Evolutionary conservation across 2,329 filamentous ascomycete genomes (phyloP).

Genomic region (Camillea tinctor): DNA sequence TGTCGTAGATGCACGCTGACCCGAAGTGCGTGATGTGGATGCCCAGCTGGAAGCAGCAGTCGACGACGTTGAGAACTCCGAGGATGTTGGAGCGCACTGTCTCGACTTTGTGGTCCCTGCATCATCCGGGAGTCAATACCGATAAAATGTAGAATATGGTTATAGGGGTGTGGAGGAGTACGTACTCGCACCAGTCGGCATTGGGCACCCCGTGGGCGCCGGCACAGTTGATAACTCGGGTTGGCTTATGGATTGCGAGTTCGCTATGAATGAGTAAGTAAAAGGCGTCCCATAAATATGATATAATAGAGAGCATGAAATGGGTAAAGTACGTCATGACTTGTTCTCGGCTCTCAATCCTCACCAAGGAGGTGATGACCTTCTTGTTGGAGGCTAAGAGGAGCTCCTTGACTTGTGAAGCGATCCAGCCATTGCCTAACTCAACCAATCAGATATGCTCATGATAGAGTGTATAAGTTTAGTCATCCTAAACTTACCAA

Average conservation of each 20-base stretch:
- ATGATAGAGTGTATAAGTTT: not conserved
- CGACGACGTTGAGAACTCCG: slow-evolving; percentile 12
- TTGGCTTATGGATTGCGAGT: slow-evolving; percentile 3
- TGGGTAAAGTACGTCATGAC: slow-evolving; percentile 2
- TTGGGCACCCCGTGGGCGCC: slow-evolving; percentile 9
- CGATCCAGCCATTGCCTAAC: slow-evolving; percentile 9
- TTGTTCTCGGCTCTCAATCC: slow-evolving; percentile 9
- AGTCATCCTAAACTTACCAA: slow-evolving; percentile 1
- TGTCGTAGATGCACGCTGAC: slow-evolving; percentile 13
- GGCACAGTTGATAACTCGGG: slow-evolving; percentile 14
- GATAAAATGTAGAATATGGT: too few relatives aligned
- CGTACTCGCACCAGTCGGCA: slow-evolving; percentile 13
- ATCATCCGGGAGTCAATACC: too few relatives aligned
- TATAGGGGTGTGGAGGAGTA: too few relatives aligned
- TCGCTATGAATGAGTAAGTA: slow-evolving; percentile 1
- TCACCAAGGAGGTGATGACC: slow-evolving; percentile 3
- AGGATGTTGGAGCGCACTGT: slow-evolving; percentile 12
- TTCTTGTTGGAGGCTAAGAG: slow-evolving; percentile 2
- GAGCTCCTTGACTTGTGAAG: slow-evolving; percentile 4
- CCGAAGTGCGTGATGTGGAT: slow-evolving; percentile 14
- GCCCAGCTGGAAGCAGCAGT: slow-evolving; percentile 10
- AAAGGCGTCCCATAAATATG: not conserved
- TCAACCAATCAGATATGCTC: not conserved
- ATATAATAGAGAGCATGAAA: not conserved
- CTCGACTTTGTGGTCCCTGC: slow-evolving; percentile 10